A percentile compares a stretch with the other conserved stretches of the same genome.
Conservation (phyloP, 257 asterid genomes). For the Lycium ferocissimum region DNA sequence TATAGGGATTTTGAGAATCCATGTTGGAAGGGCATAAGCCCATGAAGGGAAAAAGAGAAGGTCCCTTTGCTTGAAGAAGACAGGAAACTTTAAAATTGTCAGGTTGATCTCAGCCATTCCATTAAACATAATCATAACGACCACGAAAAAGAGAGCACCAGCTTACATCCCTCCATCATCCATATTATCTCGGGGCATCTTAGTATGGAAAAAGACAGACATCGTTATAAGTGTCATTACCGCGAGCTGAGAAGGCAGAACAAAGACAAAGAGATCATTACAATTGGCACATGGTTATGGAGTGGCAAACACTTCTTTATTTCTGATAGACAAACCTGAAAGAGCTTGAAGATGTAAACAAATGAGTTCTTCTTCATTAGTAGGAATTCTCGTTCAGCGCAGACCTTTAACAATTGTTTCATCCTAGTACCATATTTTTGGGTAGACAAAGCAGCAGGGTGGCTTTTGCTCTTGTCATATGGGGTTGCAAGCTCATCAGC, state of each 20-base stretch:
- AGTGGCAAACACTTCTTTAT: neutral
- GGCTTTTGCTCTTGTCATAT: slow-evolving; percentile 63
- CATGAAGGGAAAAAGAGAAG: slow-evolving; percentile 72
- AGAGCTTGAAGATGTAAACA: slow-evolving; percentile 54
- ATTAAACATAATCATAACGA: slow-evolving; percentile 59
- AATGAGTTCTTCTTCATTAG: slow-evolving; percentile 67
- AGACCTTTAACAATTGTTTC: slow-evolving; percentile 60
- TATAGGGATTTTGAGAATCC: slow-evolving; percentile 67
- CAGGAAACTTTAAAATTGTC: slow-evolving; percentile 71
- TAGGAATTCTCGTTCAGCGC: slow-evolving; percentile 58
- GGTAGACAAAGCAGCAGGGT: slow-evolving; percentile 64
- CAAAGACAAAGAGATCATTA: neutral
- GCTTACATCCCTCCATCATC: slow-evolving; percentile 53
- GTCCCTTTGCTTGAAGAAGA: slow-evolving; percentile 77
- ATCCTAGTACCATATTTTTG: slow-evolving; percentile 55
- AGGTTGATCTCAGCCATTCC: slow-evolving; percentile 67
- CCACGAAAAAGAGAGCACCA: slow-evolving; percentile 55
- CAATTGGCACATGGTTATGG: neutral
- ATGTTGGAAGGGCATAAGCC: slow-evolving; percentile 67
- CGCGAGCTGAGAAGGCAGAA: slow-evolving; percentile 46
- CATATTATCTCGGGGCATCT: slow-evolving; percentile 45
- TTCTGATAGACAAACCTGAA: slow-evolving; percentile 44
- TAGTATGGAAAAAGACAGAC: slow-evolving; percentile 57
- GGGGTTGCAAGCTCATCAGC: slow-evolving; percentile 55
- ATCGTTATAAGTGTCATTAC: slow-evolving; percentile 44